These are phyloP conservation scores for Fusarium pininemorale DNA, from an alignment of 2,329 filamentous ascomycete genomes.

Conservation along the genomic window DNA sequence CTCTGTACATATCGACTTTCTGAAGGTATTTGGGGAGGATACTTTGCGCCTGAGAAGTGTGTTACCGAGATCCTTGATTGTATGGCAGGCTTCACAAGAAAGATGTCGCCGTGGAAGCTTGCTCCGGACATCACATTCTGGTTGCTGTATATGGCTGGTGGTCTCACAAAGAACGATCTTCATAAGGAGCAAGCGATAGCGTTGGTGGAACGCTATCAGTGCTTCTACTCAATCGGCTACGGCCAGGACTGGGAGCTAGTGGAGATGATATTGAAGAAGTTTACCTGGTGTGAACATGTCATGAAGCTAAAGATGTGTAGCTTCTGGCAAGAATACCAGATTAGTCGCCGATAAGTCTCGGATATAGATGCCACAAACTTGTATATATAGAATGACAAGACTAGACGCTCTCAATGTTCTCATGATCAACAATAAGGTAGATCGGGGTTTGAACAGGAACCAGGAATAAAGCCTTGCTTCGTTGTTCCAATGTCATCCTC, in stretches of 20 bases:
- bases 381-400: accelerated
- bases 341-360: not conserved
- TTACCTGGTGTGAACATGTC: not conserved
- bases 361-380: not conserved
- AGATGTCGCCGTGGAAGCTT: slow-evolving; percentile 1
- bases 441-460: not conserved
- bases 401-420: accelerated
- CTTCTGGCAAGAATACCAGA: not conserved
- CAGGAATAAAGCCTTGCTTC: not conserved
- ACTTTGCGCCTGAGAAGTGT: not conserved
- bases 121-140: not conserved
- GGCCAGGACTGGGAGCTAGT: not conserved
- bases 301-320: not conserved
- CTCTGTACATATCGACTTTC: slow-evolving; percentile 14
- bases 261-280: not conserved
- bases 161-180: not conserved
- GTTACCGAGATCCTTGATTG: not conserved
- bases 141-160: not conserved
- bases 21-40: not conserved
- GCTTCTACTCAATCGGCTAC: not conserved
- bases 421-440: not conserved
- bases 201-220: not conserved
- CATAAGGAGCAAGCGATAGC: not conserved
- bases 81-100: not conserved
- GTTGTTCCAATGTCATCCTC: not conserved